A percentile compares a stretch with the other conserved stretches of the same genome.
Evolutionary conservation across 2,329 filamentous ascomycete species (phyloP).

Genomic region (Helicocarpus griseus): DNA sequence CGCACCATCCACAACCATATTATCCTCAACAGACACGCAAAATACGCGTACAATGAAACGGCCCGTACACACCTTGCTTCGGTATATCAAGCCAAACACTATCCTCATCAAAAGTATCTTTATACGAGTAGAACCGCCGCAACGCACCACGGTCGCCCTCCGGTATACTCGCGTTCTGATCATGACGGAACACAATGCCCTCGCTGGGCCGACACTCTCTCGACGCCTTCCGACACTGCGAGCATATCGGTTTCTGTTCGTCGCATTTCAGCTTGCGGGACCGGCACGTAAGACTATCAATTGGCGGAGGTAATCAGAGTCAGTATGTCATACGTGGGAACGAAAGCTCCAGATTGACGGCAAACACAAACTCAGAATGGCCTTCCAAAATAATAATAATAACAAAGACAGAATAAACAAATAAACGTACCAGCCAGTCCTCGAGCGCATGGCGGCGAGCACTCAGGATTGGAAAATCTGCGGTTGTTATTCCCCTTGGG

Average conservation of each 20-base stretch:
- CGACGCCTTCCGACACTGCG: constrained; percentile 51
- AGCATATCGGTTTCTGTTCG: constrained; percentile 51
- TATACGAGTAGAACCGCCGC: constrained; percentile 56
- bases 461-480: background rate
- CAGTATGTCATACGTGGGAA: background rate
- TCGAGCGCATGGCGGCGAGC: constrained; percentile 28
- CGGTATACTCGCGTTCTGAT: constrained; percentile 57
- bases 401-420: too few relatives aligned
- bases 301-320: background rate
- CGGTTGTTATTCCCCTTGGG: background rate
- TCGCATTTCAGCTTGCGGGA: constrained; percentile 57
- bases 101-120: constrained; percentile 53
- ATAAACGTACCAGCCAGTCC: constrained; percentile 32
- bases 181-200: constrained; percentile 57
- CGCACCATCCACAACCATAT: too few relatives aligned
- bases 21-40: too few relatives aligned
- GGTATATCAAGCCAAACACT: constrained; percentile 56
- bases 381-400: too few relatives aligned
- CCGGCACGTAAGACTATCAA: constrained; percentile 44
- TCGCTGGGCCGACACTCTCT: constrained; percentile 52
- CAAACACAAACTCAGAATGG: too few relatives aligned
- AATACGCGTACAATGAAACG: too few relatives aligned
- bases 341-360: too few relatives aligned
- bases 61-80: constrained; percentile 44
- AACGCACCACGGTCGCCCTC: constrained; percentile 36